Evolutionary conservation across 1,139 yeast species (phyloP), one percentile per base, ranked within the genome.

Genomic region (Candida sanyaensis): DNA sequence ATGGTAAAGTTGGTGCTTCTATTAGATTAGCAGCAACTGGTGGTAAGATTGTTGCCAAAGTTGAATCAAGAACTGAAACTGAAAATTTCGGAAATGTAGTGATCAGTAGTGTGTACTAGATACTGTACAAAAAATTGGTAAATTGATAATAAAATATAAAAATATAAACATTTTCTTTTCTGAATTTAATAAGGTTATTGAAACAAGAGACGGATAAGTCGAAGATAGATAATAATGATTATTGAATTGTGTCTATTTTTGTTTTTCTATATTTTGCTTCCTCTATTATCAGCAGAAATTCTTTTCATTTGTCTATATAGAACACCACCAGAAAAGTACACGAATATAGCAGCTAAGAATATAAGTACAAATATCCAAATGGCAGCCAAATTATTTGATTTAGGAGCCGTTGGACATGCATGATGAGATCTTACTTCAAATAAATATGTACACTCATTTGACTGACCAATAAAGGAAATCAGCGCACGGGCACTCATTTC

Each of bases 381-480:
- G 5, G 81, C 81, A 2, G 84, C 84, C 53, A 76, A 62, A 50
- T 81, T 78, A 55, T 80, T 81, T 4, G 73, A 78, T 66, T 77
- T 61, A 49, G 85, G 82, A 9, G 89, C 84, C 0, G 92, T 86
- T 0, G 96, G 91, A 65, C 97, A 91, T 0, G 96, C 97, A 63
- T 86, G 88, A 44, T 88, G 84, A 4, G 96, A 88, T 55, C 91
- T 71, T 27, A 89, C 90, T 63, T 91, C 97, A 64, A 91, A 91
- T 60, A 86, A 80, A 65, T 87, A 91, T 34, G 87, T 81, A 65
- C 97, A 91, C 51, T 89, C 88, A 64, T 88, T 80, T 36, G 80
- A 63, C 12, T 82, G 81, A 0, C 96, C 95, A 31, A 91, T 77
- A 60, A 78, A 90, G 7, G 89, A 78, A 1, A 90, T 73, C 38